A percentile compares a stretch with the other conserved stretches of the same genome.
phyloP scores from a whole-genome alignment of 768 basidiomycete species.

The Lentinula lateritia region DNA sequence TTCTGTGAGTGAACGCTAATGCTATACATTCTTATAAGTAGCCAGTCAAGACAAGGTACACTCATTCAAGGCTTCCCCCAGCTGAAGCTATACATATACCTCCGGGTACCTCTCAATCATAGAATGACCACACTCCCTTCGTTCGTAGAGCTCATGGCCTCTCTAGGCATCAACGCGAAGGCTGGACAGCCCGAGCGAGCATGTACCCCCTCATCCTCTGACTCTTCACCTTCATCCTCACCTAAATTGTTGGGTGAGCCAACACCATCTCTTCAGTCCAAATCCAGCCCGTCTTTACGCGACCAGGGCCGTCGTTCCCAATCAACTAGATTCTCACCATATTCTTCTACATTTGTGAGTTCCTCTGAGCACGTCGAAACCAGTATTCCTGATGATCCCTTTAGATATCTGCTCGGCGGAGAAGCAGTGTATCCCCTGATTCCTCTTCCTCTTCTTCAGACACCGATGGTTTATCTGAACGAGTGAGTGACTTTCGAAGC shows the following conservation, averaged over 20 bases:
- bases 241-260: constrained; percentile 30
- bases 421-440: constrained; percentile 40
- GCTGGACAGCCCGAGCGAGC: constrained; percentile 25
- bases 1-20: constrained; percentile 9
- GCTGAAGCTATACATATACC: constrained; percentile 15
- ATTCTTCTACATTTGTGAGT: constrained; percentile 35
- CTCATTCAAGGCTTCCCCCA: constrained; percentile 31
- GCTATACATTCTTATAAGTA: constrained; percentile 27
- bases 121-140: constrained; percentile 74
- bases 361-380: not conserved
- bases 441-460: constrained; percentile 26
- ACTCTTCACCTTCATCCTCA: constrained; percentile 36
- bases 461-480: constrained; percentile 21
- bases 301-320: constrained; percentile 31
- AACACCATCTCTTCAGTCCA: constrained; percentile 31
- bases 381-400: not conserved
- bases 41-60: constrained; percentile 12
- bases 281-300: constrained; percentile 39
- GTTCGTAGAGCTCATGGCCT: constrained; percentile 83
- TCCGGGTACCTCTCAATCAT: constrained; percentile 20
- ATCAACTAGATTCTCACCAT: constrained; percentile 43
- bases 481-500: constrained; percentile 19
- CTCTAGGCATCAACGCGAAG: constrained; percentile 64
- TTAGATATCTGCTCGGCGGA: constrained; percentile 37
- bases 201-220: constrained; percentile 36